Percentiles rank a stretch among this genome's conserved stretches.
Evolutionary conservation across 2,329 filamentous ascomycete species (phyloP).

Genomic region (Leptoxyphium fumago): DNA sequence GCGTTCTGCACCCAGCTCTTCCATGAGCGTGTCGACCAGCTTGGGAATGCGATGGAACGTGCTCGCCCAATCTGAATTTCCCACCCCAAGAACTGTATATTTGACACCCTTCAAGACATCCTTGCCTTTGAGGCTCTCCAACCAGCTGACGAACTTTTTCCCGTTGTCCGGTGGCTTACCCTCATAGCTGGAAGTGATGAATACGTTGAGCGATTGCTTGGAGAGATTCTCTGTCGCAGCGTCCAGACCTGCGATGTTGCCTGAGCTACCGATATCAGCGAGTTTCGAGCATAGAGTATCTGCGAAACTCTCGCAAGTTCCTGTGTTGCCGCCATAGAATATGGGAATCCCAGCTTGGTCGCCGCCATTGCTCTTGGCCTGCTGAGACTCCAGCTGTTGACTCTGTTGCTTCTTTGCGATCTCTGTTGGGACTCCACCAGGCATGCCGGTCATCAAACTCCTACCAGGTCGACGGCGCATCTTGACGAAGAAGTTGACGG

Average conservation of each 20-base stretch:
- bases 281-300: constrained; percentile 23
- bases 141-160: constrained; percentile 27
- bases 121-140: constrained; percentile 7
- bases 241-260: constrained; percentile 22
- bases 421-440: constrained; percentile 1
- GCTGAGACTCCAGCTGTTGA: not conserved
- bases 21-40: constrained; percentile 19
- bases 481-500: constrained; percentile 25
- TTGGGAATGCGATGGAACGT: constrained; percentile 29
- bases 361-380: not conserved
- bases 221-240: constrained; percentile 12
- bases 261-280: constrained; percentile 22
- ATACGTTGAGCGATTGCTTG: constrained; percentile 21
- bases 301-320: constrained; percentile 28
- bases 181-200: constrained; percentile 29
- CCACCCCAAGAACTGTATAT: constrained; percentile 25
- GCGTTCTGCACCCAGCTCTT: constrained; percentile 15
- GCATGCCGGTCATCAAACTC: not conserved
- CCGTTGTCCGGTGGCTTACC: constrained; percentile 30
- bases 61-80: constrained; percentile 22
- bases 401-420: not conserved
- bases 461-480: constrained; percentile 14
- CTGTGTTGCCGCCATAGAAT: constrained; percentile 26
- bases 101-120: constrained; percentile 19
- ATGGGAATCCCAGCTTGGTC: constrained; percentile 19